Conservation (phyloP, 1,139 yeast species). For the Candida tropicalis region DNA sequence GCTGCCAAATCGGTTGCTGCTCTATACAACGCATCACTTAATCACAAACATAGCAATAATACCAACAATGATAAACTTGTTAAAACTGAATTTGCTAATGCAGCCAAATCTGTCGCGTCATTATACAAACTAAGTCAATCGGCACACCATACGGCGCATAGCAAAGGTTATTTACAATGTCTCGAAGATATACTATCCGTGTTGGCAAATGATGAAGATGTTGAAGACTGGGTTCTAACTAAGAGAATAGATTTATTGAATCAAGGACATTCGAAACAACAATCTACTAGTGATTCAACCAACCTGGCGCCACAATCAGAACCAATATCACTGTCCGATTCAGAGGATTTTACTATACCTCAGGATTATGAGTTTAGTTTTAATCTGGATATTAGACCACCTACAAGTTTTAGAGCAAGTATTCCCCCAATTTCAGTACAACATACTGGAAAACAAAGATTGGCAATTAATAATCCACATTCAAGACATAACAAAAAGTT, state of each 20-base stretch:
- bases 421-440: conserved; percentile 49
- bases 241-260: conserved; percentile 50
- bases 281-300: not conserved
- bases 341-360: conserved; percentile 25
- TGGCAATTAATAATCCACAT: conserved; percentile 5
- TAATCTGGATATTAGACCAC: conserved; percentile 30
- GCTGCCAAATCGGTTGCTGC: conserved; percentile 51
- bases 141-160: conserved; percentile 42
- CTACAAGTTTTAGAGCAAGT: conserved; percentile 46
- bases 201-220: conserved; percentile 49
- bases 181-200: conserved; percentile 54
- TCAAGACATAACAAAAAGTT: conserved; percentile 11
- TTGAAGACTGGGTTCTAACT: conserved; percentile 55
- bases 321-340: conserved; percentile 1
- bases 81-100: conserved; percentile 58
- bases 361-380: conserved; percentile 42
- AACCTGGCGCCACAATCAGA: not conserved
- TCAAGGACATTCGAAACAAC: conserved; percentile 3
- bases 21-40: conserved; percentile 35
- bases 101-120: conserved; percentile 67
- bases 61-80: conserved; percentile 17
- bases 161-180: conserved; percentile 60
- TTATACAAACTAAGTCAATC: conserved; percentile 56
- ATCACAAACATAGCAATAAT: conserved; percentile 13
- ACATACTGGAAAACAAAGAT: conserved; percentile 24